Evolutionary conservation across 2,329 filamentous ascomycete species (phyloP).

Genomic region (Aspergillus sclerotialis): DNA sequence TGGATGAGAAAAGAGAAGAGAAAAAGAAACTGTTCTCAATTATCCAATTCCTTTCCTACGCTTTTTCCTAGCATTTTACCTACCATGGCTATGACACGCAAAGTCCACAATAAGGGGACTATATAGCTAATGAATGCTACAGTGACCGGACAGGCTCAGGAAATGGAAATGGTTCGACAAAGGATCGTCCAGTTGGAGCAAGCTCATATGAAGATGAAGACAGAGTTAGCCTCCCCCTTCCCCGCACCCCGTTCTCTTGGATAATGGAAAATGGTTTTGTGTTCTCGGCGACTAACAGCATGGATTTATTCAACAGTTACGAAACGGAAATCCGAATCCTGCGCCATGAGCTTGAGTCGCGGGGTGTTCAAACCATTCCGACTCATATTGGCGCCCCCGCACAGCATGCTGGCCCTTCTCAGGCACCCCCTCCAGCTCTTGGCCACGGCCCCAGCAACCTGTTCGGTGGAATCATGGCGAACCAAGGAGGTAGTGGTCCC

Average conservation of each 20-base stretch:
- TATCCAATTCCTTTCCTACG: too few species aligned
- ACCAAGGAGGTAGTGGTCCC: conserved; percentile 74
- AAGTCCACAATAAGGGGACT: too few species aligned
- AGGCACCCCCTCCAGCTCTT: conserved; percentile 77
- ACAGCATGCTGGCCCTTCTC: conserved; percentile 71
- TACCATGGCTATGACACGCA: too few species aligned
- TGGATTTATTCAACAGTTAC: conserved; percentile 54
- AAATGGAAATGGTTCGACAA: conserved; percentile 88
- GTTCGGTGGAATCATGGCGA: conserved; percentile 94
- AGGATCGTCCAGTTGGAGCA: conserved; percentile 94
- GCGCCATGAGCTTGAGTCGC: conserved; percentile 76
- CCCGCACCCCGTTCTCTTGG: conserved; percentile 30
- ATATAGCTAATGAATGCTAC: conserved; percentile 9
- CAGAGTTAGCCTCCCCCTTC: too few species aligned
- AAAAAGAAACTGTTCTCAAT: too few species aligned
- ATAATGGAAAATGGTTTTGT: neutral
- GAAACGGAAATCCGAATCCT: conserved; percentile 84
- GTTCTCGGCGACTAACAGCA: conserved; percentile 11
- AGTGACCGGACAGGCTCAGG: conserved; percentile 88
- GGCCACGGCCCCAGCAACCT: conserved; percentile 83
- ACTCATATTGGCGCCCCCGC: conserved; percentile 66
- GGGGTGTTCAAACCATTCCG: conserved; percentile 56
- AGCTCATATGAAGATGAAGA: conserved; percentile 77
- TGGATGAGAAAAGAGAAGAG: too few species aligned
- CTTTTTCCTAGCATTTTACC: too few species aligned